phyloP scores from a whole-genome alignment of 108 stramenopile species.

The Nitzschia sp. region DNA sequence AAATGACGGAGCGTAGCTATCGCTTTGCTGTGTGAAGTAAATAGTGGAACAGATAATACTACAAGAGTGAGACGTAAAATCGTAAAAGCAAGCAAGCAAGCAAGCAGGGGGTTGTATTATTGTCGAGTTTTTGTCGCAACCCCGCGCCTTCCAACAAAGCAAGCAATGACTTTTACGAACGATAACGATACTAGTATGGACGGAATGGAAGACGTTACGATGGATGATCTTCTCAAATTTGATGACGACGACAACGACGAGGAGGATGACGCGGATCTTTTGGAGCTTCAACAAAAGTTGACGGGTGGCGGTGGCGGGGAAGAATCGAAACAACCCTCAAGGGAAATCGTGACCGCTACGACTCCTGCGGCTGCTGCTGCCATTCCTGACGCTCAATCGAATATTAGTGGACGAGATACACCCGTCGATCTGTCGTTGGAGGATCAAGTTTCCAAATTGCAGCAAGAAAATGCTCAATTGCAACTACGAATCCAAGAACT shows the following conservation, averaged over 20 bases:
- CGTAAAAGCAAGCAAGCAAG: too few relatives aligned
- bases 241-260: conserved; percentile 5
- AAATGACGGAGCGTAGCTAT: too few relatives aligned
- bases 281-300: conserved; percentile 1
- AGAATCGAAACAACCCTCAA: too few relatives aligned
- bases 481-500: background rate
- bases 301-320: background rate
- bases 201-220: background rate
- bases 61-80: too few relatives aligned
- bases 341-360: too few relatives aligned
- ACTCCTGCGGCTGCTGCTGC: background rate
- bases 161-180: too few relatives aligned
- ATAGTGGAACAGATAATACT: too few relatives aligned
- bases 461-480: conserved; percentile 3
- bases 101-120: too few relatives aligned
- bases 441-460: background rate
- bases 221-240: background rate
- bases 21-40: too few relatives aligned
- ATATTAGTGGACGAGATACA: too few relatives aligned
- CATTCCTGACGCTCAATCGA: background rate
- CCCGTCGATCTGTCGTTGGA: background rate
- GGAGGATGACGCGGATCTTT: background rate
- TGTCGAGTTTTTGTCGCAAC: too few relatives aligned
- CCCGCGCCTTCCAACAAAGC: too few relatives aligned
- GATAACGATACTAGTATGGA: background rate